Base-by-base conservation (phyloP, 2,329 filamentous ascomycete genomes). In the Microsporum canis region DNA sequence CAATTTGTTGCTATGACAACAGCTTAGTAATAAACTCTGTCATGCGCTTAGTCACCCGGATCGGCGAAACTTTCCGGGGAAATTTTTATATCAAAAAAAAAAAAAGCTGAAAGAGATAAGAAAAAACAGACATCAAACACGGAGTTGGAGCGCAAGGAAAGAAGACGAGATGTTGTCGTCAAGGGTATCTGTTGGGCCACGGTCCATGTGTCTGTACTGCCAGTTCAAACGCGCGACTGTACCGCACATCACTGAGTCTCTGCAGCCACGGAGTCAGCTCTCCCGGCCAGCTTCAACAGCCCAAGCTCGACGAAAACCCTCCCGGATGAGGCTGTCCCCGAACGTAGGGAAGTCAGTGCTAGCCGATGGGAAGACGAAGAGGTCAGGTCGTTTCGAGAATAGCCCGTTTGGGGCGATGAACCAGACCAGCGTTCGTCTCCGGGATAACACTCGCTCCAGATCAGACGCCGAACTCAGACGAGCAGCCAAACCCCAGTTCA, bases 341-440 rank as follows among this genome's bases (percentile, higher is more conserved):
- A 67, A 71, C 61, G 77, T 79, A 60, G 71, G 70, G 6, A 71
- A 72, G 61, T 33, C 68, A 55, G 55, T 56, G 60, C 63, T 51
- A 57, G 65, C 45, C 64, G 67, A 60, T 62, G 57, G 57, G 12
- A 57, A 62, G 63, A 75, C 69, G 49, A 71, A 71, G 45, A 73
- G 71, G 63, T 64, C 70, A 6, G 71, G 72, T 49, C 74, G 76
- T 61, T 74, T 75, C 57, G 72, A 73, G 60, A 76, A 78, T 64
- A 79, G 80, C 3, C 83, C 83, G 1, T 86, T 83, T 68, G 79
- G 78, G 17, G 81, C 76, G 6, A 84, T 84, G 82, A 86, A 86
- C 64, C 72, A 78, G 66, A 75, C 81, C 63, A 71, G 74, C 59
- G 75, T 75, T 17, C 67, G 71, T 8, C 72, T 77, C 14, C 69